These are phyloP conservation scores for Recurvomyces mirabilis DNA, from an alignment of 495 filamentous ascomycete species.

Conservation along the genomic window DNA sequence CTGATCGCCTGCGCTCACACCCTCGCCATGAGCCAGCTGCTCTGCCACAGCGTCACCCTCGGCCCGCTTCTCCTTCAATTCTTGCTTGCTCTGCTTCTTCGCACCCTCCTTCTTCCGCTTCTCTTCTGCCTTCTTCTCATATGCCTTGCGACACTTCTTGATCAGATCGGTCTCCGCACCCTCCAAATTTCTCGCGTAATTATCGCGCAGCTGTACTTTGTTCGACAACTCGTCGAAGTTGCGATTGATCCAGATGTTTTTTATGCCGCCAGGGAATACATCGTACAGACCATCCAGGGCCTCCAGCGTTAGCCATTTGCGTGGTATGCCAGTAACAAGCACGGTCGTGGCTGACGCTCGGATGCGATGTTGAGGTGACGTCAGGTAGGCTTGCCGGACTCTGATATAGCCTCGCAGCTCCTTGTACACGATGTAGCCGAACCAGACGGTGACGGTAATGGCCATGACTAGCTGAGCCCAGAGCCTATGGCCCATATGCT, in stretches of 20 bases:
- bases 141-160: constrained; percentile 60
- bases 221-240: constrained; percentile 78
- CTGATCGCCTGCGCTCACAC: constrained; percentile 73
- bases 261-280: constrained; percentile 89
- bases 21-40: constrained; percentile 52
- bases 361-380: constrained; percentile 87
- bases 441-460: constrained; percentile 65
- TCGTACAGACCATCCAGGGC: constrained; percentile 80
- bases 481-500: constrained; percentile 54
- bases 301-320: constrained; percentile 74
- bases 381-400: constrained; percentile 84
- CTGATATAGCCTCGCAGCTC: constrained; percentile 89
- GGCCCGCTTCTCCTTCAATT: constrained; percentile 30
- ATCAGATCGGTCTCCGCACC: constrained; percentile 77
- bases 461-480: constrained; percentile 86
- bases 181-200: constrained; percentile 64
- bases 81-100: constrained; percentile 39
- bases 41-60: constrained; percentile 43
- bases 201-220: constrained; percentile 68
- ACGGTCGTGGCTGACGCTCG: constrained; percentile 95
- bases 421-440: constrained; percentile 77
- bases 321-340: constrained; percentile 77
- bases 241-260: constrained; percentile 94
- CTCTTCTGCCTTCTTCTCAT: constrained; percentile 59
- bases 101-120: constrained; percentile 41